Evolutionary conservation across 176 grass and related monocot species (phyloP).

Genomic region (Miscanthus lutarioriparius): DNA sequence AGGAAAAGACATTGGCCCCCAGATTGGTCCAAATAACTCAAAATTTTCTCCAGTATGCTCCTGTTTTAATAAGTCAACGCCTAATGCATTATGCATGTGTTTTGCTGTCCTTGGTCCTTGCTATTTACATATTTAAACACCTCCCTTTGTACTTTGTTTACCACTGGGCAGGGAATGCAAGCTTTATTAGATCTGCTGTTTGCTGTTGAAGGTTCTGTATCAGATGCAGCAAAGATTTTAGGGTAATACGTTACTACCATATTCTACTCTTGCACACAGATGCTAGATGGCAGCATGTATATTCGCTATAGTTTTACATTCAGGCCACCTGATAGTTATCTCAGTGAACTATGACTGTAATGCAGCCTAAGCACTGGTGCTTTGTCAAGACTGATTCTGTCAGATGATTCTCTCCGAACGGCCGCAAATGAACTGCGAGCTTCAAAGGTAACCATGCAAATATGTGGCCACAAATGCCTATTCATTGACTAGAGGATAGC

Average conservation of each 20-base stretch:
- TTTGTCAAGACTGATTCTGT: constrained; percentile 92
- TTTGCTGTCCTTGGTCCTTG: neutral
- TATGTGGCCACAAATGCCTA: neutral
- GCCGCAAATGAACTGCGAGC: constrained; percentile 85
- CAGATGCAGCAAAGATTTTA: constrained; percentile 78
- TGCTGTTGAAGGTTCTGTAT: constrained; percentile 87
- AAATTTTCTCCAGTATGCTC: constrained; percentile 75
- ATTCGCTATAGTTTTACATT: constrained; percentile 13
- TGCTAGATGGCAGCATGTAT: neutral
- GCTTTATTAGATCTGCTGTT: constrained; percentile 88
- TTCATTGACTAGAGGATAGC: neutral
- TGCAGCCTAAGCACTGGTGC: constrained; percentile 94
- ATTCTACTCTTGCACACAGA: neutral
- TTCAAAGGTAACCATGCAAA: constrained; percentile 65
- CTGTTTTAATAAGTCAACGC: neutral
- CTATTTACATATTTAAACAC: neutral
- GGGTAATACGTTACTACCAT: constrained; percentile 53
- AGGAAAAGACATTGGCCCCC: constrained; percentile 68
- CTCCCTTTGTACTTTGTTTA: neutral
- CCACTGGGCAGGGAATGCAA: constrained; percentile 79
- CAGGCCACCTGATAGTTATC: constrained; percentile 4
- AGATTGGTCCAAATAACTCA: constrained; percentile 87
- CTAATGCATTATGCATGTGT: neutral
- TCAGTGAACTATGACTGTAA: neutral
- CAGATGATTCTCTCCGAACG: constrained; percentile 84